phyloP scores from a whole-genome alignment of 108 stramenopile genomes.

The Cylindrotheca closterium region DNA sequence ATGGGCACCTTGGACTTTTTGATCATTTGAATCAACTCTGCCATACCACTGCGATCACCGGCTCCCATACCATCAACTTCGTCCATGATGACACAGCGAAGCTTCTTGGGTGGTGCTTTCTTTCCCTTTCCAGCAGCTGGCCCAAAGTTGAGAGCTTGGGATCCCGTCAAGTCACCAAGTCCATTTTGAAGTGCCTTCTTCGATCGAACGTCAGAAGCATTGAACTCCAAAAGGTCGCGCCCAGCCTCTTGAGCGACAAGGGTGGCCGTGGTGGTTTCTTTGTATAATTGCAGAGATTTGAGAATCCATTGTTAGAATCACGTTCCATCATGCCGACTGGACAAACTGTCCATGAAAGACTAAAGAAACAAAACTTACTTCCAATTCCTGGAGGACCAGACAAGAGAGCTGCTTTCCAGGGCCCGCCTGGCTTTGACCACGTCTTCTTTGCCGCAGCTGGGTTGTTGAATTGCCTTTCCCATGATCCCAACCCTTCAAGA shows the following conservation, averaged over 20 bases:
- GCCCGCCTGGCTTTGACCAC: constrained; percentile 48
- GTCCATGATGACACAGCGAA: constrained; percentile 96
- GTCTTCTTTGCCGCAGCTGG: constrained; percentile 43
- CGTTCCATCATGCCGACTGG: not conserved
- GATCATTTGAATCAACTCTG: constrained; percentile 95
- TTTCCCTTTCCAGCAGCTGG: not conserved
- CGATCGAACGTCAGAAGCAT: constrained; percentile 94
- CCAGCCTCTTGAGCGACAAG: constrained; percentile 82
- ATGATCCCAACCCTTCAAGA: constrained; percentile 53
- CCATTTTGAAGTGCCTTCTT: constrained; percentile 72
- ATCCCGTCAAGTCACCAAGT: constrained; percentile 83
- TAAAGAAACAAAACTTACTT: constrained; percentile 48
- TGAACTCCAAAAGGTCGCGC: constrained; percentile 93
- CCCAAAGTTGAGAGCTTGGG: constrained; percentile 48
- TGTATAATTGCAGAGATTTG: no score
- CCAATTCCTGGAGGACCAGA: constrained; percentile 98
- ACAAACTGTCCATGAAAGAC: not conserved
- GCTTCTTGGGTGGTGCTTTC: constrained; percentile 11
- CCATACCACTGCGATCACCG: constrained; percentile 91
- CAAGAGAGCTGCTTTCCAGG: constrained; percentile 88
- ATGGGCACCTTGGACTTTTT: constrained; percentile 94
- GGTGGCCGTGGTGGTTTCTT: constrained; percentile 89
- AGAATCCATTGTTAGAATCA: no score
- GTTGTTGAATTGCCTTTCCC: constrained; percentile 81
- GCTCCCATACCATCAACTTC: constrained; percentile 99